Evolutionary conservation across 176 grass and related monocot genomes (phyloP), one percentile per base, ranked within the genome.

Genomic region (Avena insularis): DNA sequence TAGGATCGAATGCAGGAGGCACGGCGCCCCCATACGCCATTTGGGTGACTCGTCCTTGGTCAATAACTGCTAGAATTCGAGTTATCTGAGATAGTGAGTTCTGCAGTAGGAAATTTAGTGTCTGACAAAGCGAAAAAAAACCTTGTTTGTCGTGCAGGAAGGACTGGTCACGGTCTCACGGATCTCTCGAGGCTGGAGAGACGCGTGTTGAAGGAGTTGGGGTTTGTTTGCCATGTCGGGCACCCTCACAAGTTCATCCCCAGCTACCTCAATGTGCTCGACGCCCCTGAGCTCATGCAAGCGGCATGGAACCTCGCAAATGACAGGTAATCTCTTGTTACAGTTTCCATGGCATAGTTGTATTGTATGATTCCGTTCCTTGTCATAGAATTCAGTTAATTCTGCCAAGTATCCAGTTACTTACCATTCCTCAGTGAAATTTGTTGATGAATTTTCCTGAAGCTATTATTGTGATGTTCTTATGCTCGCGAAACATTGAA

Each of bases 181-280:
- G 45, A 51, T n/a, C 15, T 82, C 9, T 10, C 25, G 0, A 81
- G 40, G 60, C 47, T 67, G 29, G 79, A 33, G 23, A 81, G 0
- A 81, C 31, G 46, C 79, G 12, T 81, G 5, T 11, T 33, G 16
- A 81, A 67, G 43, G 79, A 81, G 50, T 0, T 67, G 79, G 87
- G 85, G 10, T 95, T 86, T 56, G 64, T 92, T 77, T 92, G 87
- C 65, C 90, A 94, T 64, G 85, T 88, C 50, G 82, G 90, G 38
- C 85, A 92, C 79, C 87, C 84, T 83, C 87, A 94, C 68, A 91
- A 94, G 31, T 91, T 91, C 54, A 91, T 91, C 40, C 87, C 72
- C 35, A 94, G 85, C 20, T 91, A 91, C 13, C 61, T 94, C 2
- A 81, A 55, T 75, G 89, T 87, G 7, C 84, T 91, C 27, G 87